phyloP scores from a whole-genome alignment of 179 eudicot genomes.

The Pouteria campechiana region DNA sequence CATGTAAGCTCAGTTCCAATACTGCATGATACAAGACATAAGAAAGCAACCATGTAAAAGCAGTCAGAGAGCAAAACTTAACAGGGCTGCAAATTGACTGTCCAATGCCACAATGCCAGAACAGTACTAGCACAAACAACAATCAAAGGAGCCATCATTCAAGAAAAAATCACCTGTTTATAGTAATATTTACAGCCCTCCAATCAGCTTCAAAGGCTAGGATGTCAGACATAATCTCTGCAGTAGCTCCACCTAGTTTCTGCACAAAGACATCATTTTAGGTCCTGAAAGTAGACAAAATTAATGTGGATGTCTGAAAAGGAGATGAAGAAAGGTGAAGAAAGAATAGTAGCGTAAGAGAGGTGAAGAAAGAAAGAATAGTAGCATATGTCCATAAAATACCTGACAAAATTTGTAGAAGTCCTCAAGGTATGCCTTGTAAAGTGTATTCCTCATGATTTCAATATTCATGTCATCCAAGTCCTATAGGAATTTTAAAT shows the following conservation, averaged over 20 bases:
- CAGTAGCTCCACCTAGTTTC: constrained; percentile 99
- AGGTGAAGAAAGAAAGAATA: not conserved
- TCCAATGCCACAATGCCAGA: too few relatives aligned
- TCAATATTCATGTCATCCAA: constrained; percentile 99
- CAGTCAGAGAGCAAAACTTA: too few relatives aligned
- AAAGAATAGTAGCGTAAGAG: not conserved
- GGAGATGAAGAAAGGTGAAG: not conserved
- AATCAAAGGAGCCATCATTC: too few relatives aligned
- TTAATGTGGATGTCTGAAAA: not conserved
- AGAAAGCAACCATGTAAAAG: too few relatives aligned
- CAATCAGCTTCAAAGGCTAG: constrained; percentile 97
- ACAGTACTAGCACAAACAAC: not conserved
- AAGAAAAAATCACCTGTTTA: constrained; percentile 73
- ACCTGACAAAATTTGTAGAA: constrained; percentile 94
- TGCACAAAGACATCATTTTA: constrained; percentile 16
- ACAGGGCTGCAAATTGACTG: too few relatives aligned
- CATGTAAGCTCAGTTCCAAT: constrained; percentile 97
- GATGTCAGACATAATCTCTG: constrained; percentile 96
- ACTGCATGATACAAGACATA: too few relatives aligned
- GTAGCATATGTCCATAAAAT: not conserved
- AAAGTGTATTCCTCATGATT: constrained; percentile 94
- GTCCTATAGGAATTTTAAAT: constrained; percentile 33
- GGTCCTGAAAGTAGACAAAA: not conserved
- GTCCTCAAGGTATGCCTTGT: constrained; percentile 97
- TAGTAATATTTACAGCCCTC: constrained; percentile 94